phyloP scores from a whole-genome alignment of 2,329 filamentous ascomycete species.

The Aspergillus fumigatus region DNA sequence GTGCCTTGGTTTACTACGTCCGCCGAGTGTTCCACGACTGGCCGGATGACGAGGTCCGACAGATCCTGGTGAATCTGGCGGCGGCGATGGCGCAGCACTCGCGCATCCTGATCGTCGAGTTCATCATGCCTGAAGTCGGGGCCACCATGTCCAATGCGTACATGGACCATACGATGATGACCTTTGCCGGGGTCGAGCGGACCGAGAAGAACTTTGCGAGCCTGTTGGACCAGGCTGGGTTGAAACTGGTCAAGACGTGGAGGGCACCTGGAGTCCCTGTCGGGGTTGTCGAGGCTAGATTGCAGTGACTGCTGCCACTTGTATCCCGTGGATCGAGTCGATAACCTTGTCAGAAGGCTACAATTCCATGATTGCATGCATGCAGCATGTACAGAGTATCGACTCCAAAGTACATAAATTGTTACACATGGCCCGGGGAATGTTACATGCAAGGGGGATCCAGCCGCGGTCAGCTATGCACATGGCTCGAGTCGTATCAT shows the following conservation, averaged over 20 bases:
- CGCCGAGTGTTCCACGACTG: slow-evolving; percentile 32
- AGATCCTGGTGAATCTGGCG: slow-evolving; percentile 19
- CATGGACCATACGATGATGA: slow-evolving; percentile 24
- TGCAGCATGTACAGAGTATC: not conserved
- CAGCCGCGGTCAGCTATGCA: not conserved
- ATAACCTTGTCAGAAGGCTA: not conserved
- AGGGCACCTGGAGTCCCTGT: slow-evolving; percentile 10
- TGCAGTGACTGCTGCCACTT: slow-evolving; percentile 7
- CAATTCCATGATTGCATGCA: not conserved
- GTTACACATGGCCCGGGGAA: not conserved
- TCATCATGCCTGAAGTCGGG: slow-evolving; percentile 20
- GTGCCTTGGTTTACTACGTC: slow-evolving; percentile 27
- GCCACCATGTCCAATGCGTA: slow-evolving; percentile 16
- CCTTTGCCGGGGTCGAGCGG: slow-evolving; percentile 22
- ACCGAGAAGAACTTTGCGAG: slow-evolving; percentile 21
- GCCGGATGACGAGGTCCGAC: slow-evolving; percentile 8
- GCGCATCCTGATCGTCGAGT: slow-evolving; percentile 23
- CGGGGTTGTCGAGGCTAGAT: slow-evolving; percentile 21
- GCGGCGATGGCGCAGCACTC: slow-evolving; percentile 18
- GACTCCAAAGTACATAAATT: not conserved
- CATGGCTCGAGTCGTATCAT: not conserved
- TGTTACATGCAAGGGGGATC: not conserved
- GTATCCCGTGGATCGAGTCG: no score
- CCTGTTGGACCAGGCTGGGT: slow-evolving; percentile 18
- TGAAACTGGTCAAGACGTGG: slow-evolving; percentile 22